phyloP scores from a whole-genome alignment of 129 eudicot species.

The Artemisia annua region DNA sequence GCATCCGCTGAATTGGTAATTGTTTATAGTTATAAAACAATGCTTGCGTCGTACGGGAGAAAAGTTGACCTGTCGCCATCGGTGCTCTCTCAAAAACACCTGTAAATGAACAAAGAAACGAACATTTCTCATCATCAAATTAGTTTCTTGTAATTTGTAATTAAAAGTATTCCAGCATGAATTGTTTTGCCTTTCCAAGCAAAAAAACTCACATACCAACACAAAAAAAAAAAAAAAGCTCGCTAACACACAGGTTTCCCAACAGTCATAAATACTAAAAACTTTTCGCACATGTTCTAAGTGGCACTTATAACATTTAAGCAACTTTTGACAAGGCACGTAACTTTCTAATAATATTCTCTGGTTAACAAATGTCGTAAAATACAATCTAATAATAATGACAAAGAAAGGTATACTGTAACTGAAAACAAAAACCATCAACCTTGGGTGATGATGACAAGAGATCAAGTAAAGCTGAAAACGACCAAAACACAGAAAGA shows the following conservation, averaged over 20 bases:
- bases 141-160: neutral
- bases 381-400: neutral
- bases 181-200: no score
- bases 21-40: constrained; percentile 94
- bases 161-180: no score
- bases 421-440: neutral
- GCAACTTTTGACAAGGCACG: neutral
- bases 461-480: neutral
- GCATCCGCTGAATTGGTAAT: constrained; percentile 98
- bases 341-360: neutral
- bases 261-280: no score
- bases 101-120: constrained; percentile 14
- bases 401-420: neutral
- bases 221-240: no score
- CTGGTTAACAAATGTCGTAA: neutral
- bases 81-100: constrained; percentile 44
- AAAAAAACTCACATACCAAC: no score
- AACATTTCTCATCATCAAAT: neutral
- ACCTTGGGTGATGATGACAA: constrained; percentile 9
- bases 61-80: constrained; percentile 95
- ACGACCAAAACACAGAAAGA: neutral
- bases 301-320: no score
- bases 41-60: constrained; percentile 94
- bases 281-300: no score
- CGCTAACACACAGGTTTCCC: no score